Percentiles rank a stretch among this genome's conserved stretches.
Conservation (phyloP, 768 basidiomycete species). For the Boletus sp. region DNA sequence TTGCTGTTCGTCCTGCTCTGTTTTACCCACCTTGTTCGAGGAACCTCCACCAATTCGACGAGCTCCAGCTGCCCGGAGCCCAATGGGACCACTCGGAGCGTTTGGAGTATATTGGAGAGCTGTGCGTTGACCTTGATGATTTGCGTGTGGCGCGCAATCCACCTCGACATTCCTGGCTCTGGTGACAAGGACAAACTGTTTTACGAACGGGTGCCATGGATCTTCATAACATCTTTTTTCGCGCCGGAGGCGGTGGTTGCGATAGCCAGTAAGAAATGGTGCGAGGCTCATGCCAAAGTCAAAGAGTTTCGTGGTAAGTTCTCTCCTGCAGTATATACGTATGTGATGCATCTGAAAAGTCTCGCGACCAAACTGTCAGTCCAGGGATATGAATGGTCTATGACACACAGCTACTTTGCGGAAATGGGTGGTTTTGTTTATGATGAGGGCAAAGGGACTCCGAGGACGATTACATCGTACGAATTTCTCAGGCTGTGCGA, state of each 20-base stretch:
- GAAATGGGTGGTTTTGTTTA: conserved; percentile 1
- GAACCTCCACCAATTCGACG: neutral
- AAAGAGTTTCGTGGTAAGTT: neutral
- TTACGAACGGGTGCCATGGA: neutral
- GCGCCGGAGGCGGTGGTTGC: neutral
- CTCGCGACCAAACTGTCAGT: neutral
- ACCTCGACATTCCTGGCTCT: neutral
- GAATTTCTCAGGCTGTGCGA: neutral
- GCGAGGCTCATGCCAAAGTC: neutral
- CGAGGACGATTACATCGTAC: neutral
- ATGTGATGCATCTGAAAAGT: neutral
- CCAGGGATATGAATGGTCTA: conserved; percentile 1
- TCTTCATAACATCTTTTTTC: neutral
- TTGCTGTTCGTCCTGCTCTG: neutral
- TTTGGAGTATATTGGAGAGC: neutral
- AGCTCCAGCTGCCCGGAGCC: neutral
- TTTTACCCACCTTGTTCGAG: neutral
- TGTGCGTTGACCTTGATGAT: neutral
- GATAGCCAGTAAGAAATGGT: neutral
- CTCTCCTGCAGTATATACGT: neutral
- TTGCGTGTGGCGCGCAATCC: neutral
- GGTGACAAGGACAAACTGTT: neutral
- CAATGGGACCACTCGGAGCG: neutral
- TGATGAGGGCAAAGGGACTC: neutral
- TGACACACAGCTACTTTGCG: conserved; percentile 3